A percentile compares a stretch with the other conserved stretches of the same genome.
Conservation (phyloP, 192 early-diverging fungal species). For the Lobulomyces angularis region DNA sequence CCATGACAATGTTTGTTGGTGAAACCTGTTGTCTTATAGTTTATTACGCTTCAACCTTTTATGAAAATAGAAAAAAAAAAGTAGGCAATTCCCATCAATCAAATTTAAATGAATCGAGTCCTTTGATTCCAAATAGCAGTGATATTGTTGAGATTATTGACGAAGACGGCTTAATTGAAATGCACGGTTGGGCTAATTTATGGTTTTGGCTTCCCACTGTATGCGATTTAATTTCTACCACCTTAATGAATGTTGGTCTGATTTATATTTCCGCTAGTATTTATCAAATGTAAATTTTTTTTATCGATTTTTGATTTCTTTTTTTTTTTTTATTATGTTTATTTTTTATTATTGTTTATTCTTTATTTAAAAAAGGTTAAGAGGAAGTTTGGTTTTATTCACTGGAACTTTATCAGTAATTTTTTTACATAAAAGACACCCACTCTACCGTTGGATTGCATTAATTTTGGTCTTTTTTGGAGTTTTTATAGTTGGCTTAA, state of each 20-base stretch:
- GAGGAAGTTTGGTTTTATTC: slow-evolving; percentile 91
- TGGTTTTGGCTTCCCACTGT: slow-evolving; percentile 69
- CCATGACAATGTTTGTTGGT: slow-evolving; percentile 93
- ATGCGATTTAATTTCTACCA: slow-evolving; percentile 68
- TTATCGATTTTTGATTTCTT: too few relatives aligned
- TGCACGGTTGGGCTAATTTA: slow-evolving; percentile 33
- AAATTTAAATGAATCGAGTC: too few relatives aligned
- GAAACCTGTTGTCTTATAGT: slow-evolving; percentile 69
- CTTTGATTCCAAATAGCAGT: slow-evolving; percentile 5
- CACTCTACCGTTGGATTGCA: slow-evolving; percentile 69
- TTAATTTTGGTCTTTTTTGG: slow-evolving; percentile 69
- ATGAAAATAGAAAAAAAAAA: slow-evolving; percentile 12
- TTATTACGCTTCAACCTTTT: slow-evolving; percentile 37
- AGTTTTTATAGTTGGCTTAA: slow-evolving; percentile 79
- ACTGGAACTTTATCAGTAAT: slow-evolving; percentile 79
- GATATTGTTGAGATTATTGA: slow-evolving; percentile 9
- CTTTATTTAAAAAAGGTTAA: slow-evolving; percentile 90
- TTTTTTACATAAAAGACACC: slow-evolving; percentile 70
- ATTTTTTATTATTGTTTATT: too few relatives aligned
- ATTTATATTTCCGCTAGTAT: slow-evolving; percentile 27
- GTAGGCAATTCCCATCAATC: slow-evolving; percentile 9
- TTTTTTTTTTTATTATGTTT: too few relatives aligned
- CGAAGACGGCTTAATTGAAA: slow-evolving; percentile 1
- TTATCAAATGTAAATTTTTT: slow-evolving; percentile 16
- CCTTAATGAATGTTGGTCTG: slow-evolving; percentile 95